phyloP scores from a whole-genome alignment of 371 early-diverging fungal genomes.

The Scutellospora calospora region DNA sequence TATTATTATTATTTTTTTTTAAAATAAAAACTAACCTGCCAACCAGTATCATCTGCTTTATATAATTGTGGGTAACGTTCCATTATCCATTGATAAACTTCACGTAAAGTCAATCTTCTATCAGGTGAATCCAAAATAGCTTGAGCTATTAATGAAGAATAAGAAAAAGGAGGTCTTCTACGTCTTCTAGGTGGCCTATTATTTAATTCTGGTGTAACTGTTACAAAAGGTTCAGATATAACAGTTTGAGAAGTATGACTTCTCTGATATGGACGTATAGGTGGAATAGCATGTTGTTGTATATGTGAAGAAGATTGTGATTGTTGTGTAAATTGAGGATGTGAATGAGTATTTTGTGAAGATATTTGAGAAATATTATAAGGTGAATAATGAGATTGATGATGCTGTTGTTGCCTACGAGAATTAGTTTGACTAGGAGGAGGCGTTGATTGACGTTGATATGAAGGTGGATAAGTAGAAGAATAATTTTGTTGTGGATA shows the following conservation, averaged over 20 bases:
- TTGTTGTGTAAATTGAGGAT: not conserved
- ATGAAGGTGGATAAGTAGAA: not conserved
- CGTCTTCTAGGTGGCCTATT: slow-evolving; percentile 37
- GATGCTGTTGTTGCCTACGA: not conserved
- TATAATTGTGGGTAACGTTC: slow-evolving; percentile 75
- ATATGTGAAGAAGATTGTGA: slow-evolving; percentile 1
- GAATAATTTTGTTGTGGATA: not conserved
- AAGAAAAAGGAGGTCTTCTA: slow-evolving; percentile 83
- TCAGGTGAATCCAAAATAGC: slow-evolving; percentile 85
- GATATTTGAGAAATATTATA: too few species aligned
- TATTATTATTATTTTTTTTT: not conserved
- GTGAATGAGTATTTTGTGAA: too few species aligned
- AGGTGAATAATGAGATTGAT: not conserved
- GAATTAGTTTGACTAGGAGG: not conserved
- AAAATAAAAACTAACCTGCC: slow-evolving; percentile 37
- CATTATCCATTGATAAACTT: slow-evolving; percentile 93
- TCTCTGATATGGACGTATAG: slow-evolving; percentile 22
- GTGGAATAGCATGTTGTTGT: not conserved
- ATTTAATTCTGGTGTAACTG: slow-evolving; percentile 41
- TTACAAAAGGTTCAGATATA: slow-evolving; percentile 42
- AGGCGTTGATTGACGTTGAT: not conserved
- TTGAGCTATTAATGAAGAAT: slow-evolving; percentile 91
- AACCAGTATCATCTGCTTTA: slow-evolving; percentile 45
- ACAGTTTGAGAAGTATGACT: slow-evolving; percentile 34
- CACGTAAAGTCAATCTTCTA: slow-evolving; percentile 84